phyloP scores from a whole-genome alignment of 108 stramenopile species.

The Nannochloropsis salina region DNA sequence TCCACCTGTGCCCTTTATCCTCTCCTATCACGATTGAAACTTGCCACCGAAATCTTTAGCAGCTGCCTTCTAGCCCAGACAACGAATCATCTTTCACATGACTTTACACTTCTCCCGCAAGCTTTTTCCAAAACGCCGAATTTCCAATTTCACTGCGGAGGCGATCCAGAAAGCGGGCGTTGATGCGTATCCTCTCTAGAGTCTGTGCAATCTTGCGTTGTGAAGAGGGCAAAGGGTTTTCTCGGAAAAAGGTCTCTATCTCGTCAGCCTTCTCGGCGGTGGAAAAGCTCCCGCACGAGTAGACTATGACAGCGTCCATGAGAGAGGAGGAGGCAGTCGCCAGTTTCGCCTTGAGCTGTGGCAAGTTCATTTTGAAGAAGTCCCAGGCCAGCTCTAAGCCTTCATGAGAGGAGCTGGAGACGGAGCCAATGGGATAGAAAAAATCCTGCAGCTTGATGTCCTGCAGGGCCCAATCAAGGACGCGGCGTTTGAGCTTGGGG shows the following conservation, averaged over 20 bases:
- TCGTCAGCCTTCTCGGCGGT: constrained; percentile 74
- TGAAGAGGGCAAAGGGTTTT: constrained; percentile 63
- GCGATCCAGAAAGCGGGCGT: constrained; percentile 29
- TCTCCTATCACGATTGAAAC: too few relatives aligned
- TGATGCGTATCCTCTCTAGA: constrained; percentile 41
- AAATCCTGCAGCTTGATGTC: constrained; percentile 94
- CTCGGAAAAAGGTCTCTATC: constrained; percentile 76
- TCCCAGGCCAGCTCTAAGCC: constrained; percentile 79
- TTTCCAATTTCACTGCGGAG: constrained; percentile 10
- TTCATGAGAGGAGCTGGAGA: constrained; percentile 61
- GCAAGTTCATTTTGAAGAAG: constrained; percentile 78
- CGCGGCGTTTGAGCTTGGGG: constrained; percentile 63
- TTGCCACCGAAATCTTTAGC: too few relatives aligned
- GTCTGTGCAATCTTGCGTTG: constrained; percentile 60
- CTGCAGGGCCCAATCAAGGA: constrained; percentile 80
- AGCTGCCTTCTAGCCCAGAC: too few relatives aligned
- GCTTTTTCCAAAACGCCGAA: constrained; percentile 14
- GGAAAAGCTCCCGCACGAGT: constrained; percentile 71
- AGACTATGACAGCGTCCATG: constrained; percentile 81
- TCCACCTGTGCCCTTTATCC: too few relatives aligned
- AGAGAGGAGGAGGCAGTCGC: constrained; percentile 72
- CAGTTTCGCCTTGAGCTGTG: constrained; percentile 68
- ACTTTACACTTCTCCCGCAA: neutral
- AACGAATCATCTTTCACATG: too few relatives aligned
- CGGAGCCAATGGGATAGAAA: constrained; percentile 85